Evolutionary conservation across 805 yeast species (phyloP), one percentile per base, ranked within the genome.

Genomic region (Suhomyces sp.): DNA sequence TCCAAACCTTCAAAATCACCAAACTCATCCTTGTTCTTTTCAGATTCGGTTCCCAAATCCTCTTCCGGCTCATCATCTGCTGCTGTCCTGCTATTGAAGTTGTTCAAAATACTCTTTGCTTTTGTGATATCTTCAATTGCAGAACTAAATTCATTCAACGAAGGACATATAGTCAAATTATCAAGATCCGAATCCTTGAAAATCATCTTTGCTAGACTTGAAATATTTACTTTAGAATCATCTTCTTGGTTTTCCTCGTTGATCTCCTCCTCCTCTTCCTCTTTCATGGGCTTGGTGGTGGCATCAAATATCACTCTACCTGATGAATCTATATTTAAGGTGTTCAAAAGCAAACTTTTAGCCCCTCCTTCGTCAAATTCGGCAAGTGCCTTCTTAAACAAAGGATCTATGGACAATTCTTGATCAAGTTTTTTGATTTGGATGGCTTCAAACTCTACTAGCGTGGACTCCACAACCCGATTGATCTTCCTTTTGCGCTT

Each of bases 281-380:
- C 58, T 52, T 53, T 58, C 52, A 54, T 56, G 43, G 69, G 70
- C 47, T 61, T 73, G 7, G 72, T 69, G 12, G 77, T 72, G 24
- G 89, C 89, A 61, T 85, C 93, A 61, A 87, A 86, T 1, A 85
- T 81, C 3, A 87, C 83, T 58, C 86, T 67, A 0, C 83, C 81
- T 1, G 76, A 60, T 0, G 64, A 51, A 58, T 86, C 85, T 13
- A 83, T 72, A 54, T 76, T 75, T 44, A 87, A 73, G 0, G 88
- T 81, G 55, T 87, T 87, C 55, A 85, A 63, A 43, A 87, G 66
- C 47, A 87, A 70, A 53, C 88, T 81, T 61, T 85, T 87, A 6
- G 93, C 85, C 2, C 94, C 93, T 39, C 92, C 92, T 69, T 87
- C 93, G 64, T 87, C 94, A 59, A 87, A 87, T 48, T 86, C 92